Percentiles rank a stretch among this genome's conserved stretches.
Evolutionary conservation across 2,329 filamentous ascomycete genomes (phyloP).

Genomic region (Aspergillus glaucus): DNA sequence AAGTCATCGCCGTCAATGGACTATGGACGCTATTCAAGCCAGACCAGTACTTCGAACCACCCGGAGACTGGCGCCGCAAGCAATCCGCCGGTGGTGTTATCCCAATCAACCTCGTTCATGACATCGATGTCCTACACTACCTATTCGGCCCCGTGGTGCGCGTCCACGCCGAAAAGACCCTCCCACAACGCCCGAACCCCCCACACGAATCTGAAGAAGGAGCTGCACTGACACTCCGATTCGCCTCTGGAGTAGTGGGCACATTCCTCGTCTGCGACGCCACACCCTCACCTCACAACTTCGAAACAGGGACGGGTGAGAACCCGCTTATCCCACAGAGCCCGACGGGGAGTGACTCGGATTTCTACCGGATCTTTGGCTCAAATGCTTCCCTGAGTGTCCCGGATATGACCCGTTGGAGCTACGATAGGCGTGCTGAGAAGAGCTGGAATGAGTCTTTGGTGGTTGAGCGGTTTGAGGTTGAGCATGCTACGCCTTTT

Average conservation of each 20-base stretch:
- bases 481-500: constrained; percentile 40
- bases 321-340: constrained; percentile 46
- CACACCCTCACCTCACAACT: constrained; percentile 47
- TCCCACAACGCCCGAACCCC: constrained; percentile 34
- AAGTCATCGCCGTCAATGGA: constrained; percentile 48
- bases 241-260: constrained; percentile 50
- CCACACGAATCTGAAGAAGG: constrained; percentile 50
- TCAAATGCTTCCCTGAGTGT: constrained; percentile 48
- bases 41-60: constrained; percentile 43
- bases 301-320: constrained; percentile 54
- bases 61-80: constrained; percentile 44
- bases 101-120: constrained; percentile 56
- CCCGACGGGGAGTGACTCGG: constrained; percentile 24
- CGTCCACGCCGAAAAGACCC: constrained; percentile 46
- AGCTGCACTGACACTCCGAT: constrained; percentile 48
- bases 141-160: constrained; percentile 49
- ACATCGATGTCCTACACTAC: constrained; percentile 54
- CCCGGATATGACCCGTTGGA: constrained; percentile 48
- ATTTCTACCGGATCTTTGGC: constrained; percentile 52
- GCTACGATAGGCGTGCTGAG: constrained; percentile 33
- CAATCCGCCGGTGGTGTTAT: constrained; percentile 46
- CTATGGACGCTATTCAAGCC: constrained; percentile 52
- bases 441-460: constrained; percentile 42
- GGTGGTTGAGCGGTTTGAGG: constrained; percentile 23
- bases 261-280: constrained; percentile 53